Conservation (phyloP, 768 basidiomycete genomes). For the Pulveroboletus sp. region DNA sequence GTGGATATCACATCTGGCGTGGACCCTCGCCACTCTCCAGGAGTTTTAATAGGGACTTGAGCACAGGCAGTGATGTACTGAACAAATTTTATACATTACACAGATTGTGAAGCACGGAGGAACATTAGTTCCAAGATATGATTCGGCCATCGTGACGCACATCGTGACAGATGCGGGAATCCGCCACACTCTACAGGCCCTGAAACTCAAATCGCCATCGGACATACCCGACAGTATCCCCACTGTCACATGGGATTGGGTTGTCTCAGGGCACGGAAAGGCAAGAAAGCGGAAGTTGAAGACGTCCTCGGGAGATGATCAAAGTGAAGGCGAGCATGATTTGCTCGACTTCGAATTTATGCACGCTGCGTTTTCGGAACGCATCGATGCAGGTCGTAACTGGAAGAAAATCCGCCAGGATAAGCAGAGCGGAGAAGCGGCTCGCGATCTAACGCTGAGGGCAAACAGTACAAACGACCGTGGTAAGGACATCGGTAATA, state of each 20-base stretch:
- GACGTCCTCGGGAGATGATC: not conserved
- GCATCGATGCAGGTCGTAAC: constrained; percentile 40
- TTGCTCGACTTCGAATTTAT: constrained; percentile 36
- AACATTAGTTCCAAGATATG: constrained; percentile 53
- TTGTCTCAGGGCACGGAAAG: constrained; percentile 38
- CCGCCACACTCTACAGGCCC: constrained; percentile 29
- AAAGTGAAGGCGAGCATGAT: constrained; percentile 3
- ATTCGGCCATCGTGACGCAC: constrained; percentile 55
- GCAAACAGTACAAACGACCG: constrained; percentile 1
- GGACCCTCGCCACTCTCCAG: too few species aligned
- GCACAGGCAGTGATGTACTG: not conserved
- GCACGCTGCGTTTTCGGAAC: constrained; percentile 45
- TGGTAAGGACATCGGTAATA: constrained; percentile 38
- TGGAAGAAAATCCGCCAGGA: constrained; percentile 15
- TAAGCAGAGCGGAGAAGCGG: not conserved
- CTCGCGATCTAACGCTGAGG: not conserved
- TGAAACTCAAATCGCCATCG: constrained; percentile 45
- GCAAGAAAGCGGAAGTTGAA: constrained; percentile 14
- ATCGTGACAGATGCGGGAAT: constrained; percentile 50
- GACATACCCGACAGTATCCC: constrained; percentile 66
- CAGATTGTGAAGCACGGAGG: constrained; percentile 66
- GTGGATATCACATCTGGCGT: too few species aligned
- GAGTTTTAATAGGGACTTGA: not conserved
- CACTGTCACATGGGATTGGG: constrained; percentile 62
- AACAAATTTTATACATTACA: constrained; percentile 22